Conservation (phyloP, 345 rosid genomes). For the Dipteronia sinensis region DNA sequence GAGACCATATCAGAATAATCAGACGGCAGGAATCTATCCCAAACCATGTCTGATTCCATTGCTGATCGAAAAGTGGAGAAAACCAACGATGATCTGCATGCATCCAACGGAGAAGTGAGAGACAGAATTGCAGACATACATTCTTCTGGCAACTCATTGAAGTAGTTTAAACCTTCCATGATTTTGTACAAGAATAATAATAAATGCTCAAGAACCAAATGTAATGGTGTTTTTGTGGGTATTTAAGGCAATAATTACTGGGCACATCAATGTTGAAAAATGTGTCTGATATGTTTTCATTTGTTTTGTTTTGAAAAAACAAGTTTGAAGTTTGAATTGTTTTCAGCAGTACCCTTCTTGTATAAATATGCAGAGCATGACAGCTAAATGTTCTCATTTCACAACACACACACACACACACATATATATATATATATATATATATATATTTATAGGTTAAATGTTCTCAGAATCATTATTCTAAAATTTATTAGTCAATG, state of each 20-base stretch:
- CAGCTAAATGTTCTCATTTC: not conserved
- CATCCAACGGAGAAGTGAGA: conserved; percentile 64
- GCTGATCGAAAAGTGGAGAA: conserved; percentile 58
- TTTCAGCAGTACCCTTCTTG: not conserved
- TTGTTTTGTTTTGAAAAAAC: not conserved
- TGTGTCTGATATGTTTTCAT: not conserved
- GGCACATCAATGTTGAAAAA: not conserved
- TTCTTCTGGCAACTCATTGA: conserved; percentile 53
- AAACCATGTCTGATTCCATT: conserved; percentile 56
- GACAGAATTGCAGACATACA: conserved; percentile 58
- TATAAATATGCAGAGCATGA: not conserved
- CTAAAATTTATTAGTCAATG: no score
- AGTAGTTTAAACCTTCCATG: conserved; percentile 12
- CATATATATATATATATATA: no score
- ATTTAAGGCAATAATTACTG: no score
- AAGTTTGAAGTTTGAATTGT: no score
- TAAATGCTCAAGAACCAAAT: not conserved
- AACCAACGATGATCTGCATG: conserved; percentile 43
- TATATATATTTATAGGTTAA: no score
- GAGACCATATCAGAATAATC: conserved; percentile 36
- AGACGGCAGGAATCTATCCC: conserved; percentile 62
- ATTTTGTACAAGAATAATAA: not conserved
- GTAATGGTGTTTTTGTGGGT: not conserved
- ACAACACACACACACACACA: no score
- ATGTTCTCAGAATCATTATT: no score